Base-by-base conservation (phyloP, 257 asterid species). In the Verbascum thapsus region DNA sequence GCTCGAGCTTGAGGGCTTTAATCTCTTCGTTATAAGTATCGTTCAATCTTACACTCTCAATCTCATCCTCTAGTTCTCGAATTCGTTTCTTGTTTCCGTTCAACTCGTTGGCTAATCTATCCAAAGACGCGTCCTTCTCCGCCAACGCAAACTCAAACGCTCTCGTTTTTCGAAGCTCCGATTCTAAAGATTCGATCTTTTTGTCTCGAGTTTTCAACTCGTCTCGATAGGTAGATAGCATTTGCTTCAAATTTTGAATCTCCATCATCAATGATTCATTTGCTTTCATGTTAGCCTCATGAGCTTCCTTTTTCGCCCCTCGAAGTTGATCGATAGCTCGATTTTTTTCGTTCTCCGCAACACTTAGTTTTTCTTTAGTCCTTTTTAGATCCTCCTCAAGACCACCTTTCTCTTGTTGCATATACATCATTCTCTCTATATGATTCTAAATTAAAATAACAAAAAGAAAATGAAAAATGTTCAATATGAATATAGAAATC, bases 31-130 rank as follows among this genome's bases (percentile, higher is more conserved):
- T 35, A 3, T 8, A n/a, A 40, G 6, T 22, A 35, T 16, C 6
- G 8, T 11, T 38, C 8, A 67, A 64, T 59, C 70, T 73, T 37
- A 64, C 61, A 32, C 52, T 53, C 34, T 63, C 79, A 10, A 80
- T 65, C 41, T 92, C 84, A n/a, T 9, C 77, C 41, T 86, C 92
- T 2, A 91, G 50, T 8, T 88, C 90, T 35, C 65, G 70, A 5
- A 84, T 72, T 56, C 56, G 70, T 49, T 44, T 78, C 77, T 62
- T 65, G 47, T 65, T 63, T 10, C 37, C 81, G 16, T n/a, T 54
- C 47, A 81, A 53, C 58, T 81, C 91, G 70, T 71, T 78, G 57
- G 77, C 79, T 64, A 79, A 63, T 12, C 44, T 49, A 8, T 48
- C 81, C 23, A 81, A 5, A 0, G 63, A 49, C 0, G 68, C 74